Percentiles rank a stretch among this genome's conserved stretches.
phyloP scores from a whole-genome alignment of 139 green algal species.

The Chlorella sp. region DNA sequence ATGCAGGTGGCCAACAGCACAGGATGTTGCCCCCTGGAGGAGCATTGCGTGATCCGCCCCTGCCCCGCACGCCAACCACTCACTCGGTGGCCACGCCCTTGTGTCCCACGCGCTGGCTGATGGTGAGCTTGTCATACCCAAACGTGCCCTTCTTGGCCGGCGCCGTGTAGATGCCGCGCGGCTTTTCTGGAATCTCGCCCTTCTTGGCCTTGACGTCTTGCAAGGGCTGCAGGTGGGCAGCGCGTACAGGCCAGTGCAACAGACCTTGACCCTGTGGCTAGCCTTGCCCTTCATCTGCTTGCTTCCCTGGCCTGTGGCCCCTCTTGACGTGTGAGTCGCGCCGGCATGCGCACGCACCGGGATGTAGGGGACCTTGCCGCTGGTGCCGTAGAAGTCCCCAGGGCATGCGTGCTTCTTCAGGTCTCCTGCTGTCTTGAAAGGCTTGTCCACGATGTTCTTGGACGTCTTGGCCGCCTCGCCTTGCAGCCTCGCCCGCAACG shows the following conservation, averaged over 20 bases:
- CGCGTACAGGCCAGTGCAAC: too few species aligned
- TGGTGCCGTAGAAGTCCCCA: neutral
- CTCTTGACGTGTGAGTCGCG: too few species aligned
- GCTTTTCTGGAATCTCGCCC: slow-evolving; percentile 26
- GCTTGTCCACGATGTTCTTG: neutral
- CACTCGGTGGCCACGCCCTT: slow-evolving; percentile 28
- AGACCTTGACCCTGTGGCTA: too few species aligned
- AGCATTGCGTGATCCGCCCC: too few species aligned
- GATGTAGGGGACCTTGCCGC: neutral
- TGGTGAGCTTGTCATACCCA: slow-evolving; percentile 45
- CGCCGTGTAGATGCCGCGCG: slow-evolving; percentile 50
- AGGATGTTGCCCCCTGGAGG: too few species aligned
- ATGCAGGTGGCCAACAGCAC: too few species aligned
- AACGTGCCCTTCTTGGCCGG: slow-evolving; percentile 55
- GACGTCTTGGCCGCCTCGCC: neutral
- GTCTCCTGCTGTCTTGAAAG: neutral
- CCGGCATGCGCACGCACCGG: too few species aligned
- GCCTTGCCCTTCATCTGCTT: too few species aligned
- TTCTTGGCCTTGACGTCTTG: slow-evolving; percentile 32
- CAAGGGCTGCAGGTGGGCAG: slow-evolving; percentile 20
- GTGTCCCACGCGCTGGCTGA: slow-evolving; percentile 23
- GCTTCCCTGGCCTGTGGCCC: too few species aligned
- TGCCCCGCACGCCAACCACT: too few species aligned
- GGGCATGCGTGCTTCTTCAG: neutral
- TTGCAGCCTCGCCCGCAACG: too few species aligned